Conservation (phyloP, 1,284 basidiomycete genomes). For the Naganishia albida region DNA sequence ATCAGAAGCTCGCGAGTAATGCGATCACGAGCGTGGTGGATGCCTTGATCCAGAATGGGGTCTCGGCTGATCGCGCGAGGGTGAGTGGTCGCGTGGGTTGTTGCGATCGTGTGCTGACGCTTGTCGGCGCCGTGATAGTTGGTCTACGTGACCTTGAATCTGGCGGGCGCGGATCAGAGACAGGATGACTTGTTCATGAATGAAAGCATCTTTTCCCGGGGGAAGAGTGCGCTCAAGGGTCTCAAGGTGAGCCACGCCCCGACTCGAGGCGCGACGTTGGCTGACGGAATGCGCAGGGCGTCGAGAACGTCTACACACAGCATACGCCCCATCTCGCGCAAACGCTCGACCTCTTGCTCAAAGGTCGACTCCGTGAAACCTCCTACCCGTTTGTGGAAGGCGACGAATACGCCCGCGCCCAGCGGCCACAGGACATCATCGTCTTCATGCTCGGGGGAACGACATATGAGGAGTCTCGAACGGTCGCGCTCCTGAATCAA, state of each 20-base stretch:
- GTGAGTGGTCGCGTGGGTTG: slow-evolving; percentile 54
- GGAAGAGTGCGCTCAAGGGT: slow-evolving; percentile 91
- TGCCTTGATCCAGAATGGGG: slow-evolving; percentile 75
- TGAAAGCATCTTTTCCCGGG: slow-evolving; percentile 90
- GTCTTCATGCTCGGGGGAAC: slow-evolving; percentile 92
- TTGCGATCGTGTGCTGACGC: no score
- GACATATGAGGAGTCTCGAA: slow-evolving; percentile 88
- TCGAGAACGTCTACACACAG: slow-evolving; percentile 99
- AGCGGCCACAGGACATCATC: slow-evolving; percentile 81
- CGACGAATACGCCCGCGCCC: slow-evolving; percentile 53
- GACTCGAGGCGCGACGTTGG: background rate
- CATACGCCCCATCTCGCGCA: slow-evolving; percentile 91
- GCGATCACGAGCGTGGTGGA: slow-evolving; percentile 83
- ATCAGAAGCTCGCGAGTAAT: slow-evolving; percentile 85
- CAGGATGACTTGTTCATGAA: slow-evolving; percentile 98
- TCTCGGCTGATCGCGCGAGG: slow-evolving; percentile 78
- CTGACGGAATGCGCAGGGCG: slow-evolving; percentile 63
- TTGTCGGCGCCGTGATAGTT: slow-evolving; percentile 61
- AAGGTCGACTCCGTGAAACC: slow-evolving; percentile 79
- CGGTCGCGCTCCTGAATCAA: slow-evolving; percentile 81
- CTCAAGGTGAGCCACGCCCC: slow-evolving; percentile 66
- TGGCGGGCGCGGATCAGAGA: slow-evolving; percentile 91
- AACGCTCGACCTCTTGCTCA: slow-evolving; percentile 86
- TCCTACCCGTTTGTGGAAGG: slow-evolving; percentile 87
- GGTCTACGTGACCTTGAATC: slow-evolving; percentile 89